Evolutionary conservation across 371 early-diverging fungal species (phyloP), one percentile per base, ranked within the genome.

Genomic region (Umbelopsis sp.): DNA sequence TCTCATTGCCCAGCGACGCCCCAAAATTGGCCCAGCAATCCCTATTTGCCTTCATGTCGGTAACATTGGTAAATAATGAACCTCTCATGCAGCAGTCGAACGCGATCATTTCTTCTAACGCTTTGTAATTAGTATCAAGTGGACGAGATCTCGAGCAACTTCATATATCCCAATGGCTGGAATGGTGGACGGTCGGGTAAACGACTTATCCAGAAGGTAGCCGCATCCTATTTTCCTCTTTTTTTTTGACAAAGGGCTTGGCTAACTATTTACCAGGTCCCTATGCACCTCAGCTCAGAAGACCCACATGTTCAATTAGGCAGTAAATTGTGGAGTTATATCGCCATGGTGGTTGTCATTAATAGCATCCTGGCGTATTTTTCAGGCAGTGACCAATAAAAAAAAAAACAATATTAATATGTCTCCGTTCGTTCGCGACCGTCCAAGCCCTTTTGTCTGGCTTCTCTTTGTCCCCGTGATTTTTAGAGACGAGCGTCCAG

Each of bases 161-260:
- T 18, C n/a, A 57, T 57, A 35, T 57, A 57, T 32, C 57, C 57
- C 5, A 57, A 57, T 35, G 57, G 57, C 35, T 57, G 57, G 57
- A 57, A 57, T 57, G 57, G 57, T 18, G 57, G 57, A 11, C 57
- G 57, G 7, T 57, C 57, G 57, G 57, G 57, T 25, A 57, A 57
- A 35, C 57, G 57, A 29, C 57, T 57, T 35, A 57, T 57, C 29
- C 57, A 57, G 35, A 57, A 57, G 57, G 57, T 18, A 41, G 41
- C 41, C 7, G 41, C 41, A 12, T 29, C 29, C 1, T 29, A 3
- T 29, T 41, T 41, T 22, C 22, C 22, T 22, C 22, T 22, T 41
- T 41, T 12, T 41, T 41, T 7, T 7, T 10, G 12, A 41, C 41
- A 41, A 41, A 38, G 12, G 48, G 48, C 48, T 48, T 46, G 48